Evolutionary conservation across 2,329 filamentous ascomycete genomes (phyloP).

Genomic region (Pseudogymnoascus sp.): DNA sequence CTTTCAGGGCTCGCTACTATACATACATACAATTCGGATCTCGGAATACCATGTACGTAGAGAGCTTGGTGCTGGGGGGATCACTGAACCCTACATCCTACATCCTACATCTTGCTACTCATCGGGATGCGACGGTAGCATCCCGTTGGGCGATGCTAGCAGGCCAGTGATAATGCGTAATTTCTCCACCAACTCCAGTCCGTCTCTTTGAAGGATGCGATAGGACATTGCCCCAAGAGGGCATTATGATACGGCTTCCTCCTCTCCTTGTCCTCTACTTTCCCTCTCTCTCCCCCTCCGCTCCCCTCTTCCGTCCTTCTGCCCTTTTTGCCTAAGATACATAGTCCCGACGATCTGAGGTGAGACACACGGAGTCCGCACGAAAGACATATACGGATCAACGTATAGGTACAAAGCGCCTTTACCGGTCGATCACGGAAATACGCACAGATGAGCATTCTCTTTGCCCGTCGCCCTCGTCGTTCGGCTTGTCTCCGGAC

Average conservation of each 20-base stretch:
- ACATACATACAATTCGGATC: neutral
- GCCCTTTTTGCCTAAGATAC: neutral
- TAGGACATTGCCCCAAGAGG: neutral
- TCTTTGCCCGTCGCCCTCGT: neutral
- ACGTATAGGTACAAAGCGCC: conserved; percentile 1
- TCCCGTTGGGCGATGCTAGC: neutral
- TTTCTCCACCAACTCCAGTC: neutral
- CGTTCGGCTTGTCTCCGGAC: neutral
- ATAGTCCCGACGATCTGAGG: neutral
- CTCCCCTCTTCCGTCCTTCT: neutral
- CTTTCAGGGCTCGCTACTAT: neutral
- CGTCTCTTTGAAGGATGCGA: neutral
- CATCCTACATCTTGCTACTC: too few species aligned
- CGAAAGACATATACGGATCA: neutral
- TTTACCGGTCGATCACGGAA: neutral
- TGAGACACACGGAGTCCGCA: neutral
- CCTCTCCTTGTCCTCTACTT: neutral
- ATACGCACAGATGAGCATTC: neutral
- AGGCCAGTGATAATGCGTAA: neutral
- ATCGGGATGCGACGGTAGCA: neutral
- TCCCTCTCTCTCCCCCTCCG: neutral
- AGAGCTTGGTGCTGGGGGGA: neutral
- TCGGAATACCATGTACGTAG: neutral
- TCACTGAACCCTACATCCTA: neutral
- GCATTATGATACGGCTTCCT: neutral